Evolutionary conservation across 495 filamentous ascomycete genomes (phyloP), one percentile per base, ranked within the genome.

Genomic region (Hyaloscypha variabilis): DNA sequence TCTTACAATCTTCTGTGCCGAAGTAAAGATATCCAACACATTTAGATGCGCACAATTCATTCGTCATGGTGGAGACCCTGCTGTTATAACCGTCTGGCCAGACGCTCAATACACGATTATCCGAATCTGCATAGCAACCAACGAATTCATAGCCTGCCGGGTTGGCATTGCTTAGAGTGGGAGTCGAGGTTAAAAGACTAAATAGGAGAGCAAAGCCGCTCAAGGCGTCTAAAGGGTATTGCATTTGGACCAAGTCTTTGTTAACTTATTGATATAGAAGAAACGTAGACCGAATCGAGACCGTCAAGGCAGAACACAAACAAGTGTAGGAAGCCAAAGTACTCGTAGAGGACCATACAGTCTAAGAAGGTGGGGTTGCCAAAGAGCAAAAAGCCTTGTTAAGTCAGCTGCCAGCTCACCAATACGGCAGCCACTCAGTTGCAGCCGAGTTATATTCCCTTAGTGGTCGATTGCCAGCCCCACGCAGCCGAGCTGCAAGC

Each of bases 1-100:
- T 42, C 39, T 42, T 42, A 42, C 39, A 42, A 42, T 42, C 39
- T 42, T 42, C 39, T 42, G 39, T 42, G 39, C 39, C 39, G 39
- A 42, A 42, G 39, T 42, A 42, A 42, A 42, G 39, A 42, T 42
- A 42, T 14, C 39, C 39, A 42, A 42, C 39, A 42, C 39, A 42
- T 42, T 42, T 6, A 14, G 39, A 42, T 42, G 39, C 39, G 19
- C 39, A 42, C 39, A 42, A 42, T 14, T 42, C 39, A 42, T 42
- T 42, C 39, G 39, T 42, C 39, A 42, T 42, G 39, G 39, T 42
- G 39, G 39, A 42, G 39, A 42, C 39, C 39, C 39, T 42, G 39
- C 14, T 14, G 4, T 42, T 14, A 42, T 11, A 6, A 42, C 39
- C 39, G 39, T 42, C 39, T 42, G 39, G 8, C 39, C 39, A 42